Base-by-base conservation (phyloP, 2,329 filamentous ascomycete genomes). In the Dothistroma septosporum region DNA sequence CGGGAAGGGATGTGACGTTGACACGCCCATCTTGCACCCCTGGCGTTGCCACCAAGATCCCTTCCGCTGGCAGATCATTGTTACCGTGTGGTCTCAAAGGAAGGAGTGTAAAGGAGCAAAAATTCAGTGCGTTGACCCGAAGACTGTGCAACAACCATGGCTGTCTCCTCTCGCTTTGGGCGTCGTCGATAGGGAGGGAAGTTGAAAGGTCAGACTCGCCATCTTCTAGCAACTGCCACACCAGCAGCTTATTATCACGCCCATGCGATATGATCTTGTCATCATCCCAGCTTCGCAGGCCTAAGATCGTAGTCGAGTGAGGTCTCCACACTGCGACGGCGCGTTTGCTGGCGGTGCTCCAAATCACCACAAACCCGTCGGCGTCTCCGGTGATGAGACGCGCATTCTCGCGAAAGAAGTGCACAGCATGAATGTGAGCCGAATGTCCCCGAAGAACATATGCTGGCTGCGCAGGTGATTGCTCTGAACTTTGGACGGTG, bases 81-180 rank as follows among this genome's bases (percentile, higher is more conserved):
- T 63, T 63, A 21, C 52, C 56, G 16, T 58, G 14, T 7, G 55
- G 53, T 7, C 41, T 12, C 9, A 53, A 11, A 69, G 66, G 56
- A 14, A 87, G 87, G 63, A 83, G 81, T 1, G 88, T 82, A 73
- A 96, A 96, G 1, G 89, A 83, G 73, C 94, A 99, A 73, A 97
- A 99, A 72, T 97, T 99, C 78, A 97, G 84, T 1, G 93, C 91
- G 71, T 97, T 97, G 48, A 97, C 91, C 5, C 89, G 82, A 5
- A 99, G 78, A 4, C 90, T 83, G 75, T 96, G 85, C 22, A 96
- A 75, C n/a, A 97, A 78, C 91, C 91, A 96, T 32, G 94, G 94
- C 69, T 87, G 82, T 19, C 82, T 83, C 32, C 72, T 64, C 78
- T 82, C 54, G 74, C 74, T 50, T 74, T 76, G 31, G 73, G 74